These are phyloP conservation scores for Hyphopichia khmerensis DNA, from an alignment of 1,139 yeast genomes.

Conservation along the genomic window DNA sequence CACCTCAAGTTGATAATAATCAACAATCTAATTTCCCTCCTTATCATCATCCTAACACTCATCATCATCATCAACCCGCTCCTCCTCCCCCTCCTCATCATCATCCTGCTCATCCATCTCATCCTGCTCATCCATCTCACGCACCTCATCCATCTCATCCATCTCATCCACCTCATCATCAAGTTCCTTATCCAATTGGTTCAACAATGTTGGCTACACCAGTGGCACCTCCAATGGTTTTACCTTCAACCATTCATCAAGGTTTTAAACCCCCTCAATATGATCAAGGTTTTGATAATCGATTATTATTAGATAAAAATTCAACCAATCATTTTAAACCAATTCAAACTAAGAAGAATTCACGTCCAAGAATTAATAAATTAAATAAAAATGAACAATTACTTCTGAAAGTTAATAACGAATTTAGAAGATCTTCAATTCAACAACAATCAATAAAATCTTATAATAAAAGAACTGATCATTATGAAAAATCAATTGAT, in stretches of 20 bases:
- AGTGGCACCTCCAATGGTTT: background rate
- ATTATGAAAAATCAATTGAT: constrained; percentile 26
- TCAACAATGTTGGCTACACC: constrained; percentile 2
- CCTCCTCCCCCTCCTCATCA: background rate
- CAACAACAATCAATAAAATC: too few relatives aligned
- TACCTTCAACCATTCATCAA: background rate
- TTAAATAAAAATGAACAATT: constrained; percentile 9
- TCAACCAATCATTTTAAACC: constrained; percentile 27
- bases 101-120: background rate
- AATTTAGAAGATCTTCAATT: background rate
- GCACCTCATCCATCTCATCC: constrained; percentile 2
- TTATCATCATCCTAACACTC: too few relatives aligned
- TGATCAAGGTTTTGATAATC: background rate
- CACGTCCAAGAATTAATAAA: constrained; percentile 37
- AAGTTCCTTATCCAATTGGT: background rate
- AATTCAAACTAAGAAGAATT: constrained; percentile 34
- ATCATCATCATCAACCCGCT: too few relatives aligned
- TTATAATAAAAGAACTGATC: constrained; percentile 3
- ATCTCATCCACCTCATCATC: background rate
- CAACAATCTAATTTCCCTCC: too few relatives aligned
- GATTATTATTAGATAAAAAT: background rate
- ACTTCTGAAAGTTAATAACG: constrained; percentile 4
- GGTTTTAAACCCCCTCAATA: constrained; percentile 1
- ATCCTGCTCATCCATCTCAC: background rate
- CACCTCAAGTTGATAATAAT: too few relatives aligned